Evolutionary conservation across 176 grass and related monocot genomes (phyloP), one percentile per base, ranked within the genome.

Genomic region (Pontederia crassipes): DNA sequence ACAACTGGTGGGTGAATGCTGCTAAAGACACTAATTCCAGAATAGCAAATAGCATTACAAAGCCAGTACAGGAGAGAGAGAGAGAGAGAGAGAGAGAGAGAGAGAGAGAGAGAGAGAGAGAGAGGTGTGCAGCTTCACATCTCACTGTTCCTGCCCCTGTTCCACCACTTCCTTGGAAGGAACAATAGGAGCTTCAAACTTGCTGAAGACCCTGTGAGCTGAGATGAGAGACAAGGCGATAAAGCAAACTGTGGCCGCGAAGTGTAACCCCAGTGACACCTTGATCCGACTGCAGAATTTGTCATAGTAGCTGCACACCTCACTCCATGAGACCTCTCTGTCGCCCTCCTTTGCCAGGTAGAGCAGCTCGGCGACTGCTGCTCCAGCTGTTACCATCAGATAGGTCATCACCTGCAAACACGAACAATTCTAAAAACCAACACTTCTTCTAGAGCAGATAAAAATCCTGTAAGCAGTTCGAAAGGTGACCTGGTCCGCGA

Each of bases 241-340:
- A 84, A 92, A 92, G 79, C 87, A 91, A 11, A 85, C 51, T 9
- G 92, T 71, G 17, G 84, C 93, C 28, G 68, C 68, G 55, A 71
- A 69, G 71, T 98, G 87, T 51, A 98, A 74, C 11, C 56, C 81
- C 15, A 89, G 70, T 18, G 93, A 86, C 28, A 79, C 46, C 49
- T 79, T 98, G 52, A 72, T 76, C 67, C 54, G 86, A 18, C 71
- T 68, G 81, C 87, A 98, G 79, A 98, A 98, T 3, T 12, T 52
- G 9, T 88, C 84, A 74, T 80, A 98, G 85, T 92, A 98, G 77
- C 88, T 92, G 71, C 87, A 98, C 71, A 71, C 93, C 70, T 98
- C 93, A 17, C 93, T 77, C 88, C 93, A 92, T 52, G 84, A 98
- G 57, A 81, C 93, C 48, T 83, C 58, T 55, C 53, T 60, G 66